Conservation (phyloP, 2,329 filamentous ascomycete genomes). For the Tolypocladium ophioglossoides region DNA sequence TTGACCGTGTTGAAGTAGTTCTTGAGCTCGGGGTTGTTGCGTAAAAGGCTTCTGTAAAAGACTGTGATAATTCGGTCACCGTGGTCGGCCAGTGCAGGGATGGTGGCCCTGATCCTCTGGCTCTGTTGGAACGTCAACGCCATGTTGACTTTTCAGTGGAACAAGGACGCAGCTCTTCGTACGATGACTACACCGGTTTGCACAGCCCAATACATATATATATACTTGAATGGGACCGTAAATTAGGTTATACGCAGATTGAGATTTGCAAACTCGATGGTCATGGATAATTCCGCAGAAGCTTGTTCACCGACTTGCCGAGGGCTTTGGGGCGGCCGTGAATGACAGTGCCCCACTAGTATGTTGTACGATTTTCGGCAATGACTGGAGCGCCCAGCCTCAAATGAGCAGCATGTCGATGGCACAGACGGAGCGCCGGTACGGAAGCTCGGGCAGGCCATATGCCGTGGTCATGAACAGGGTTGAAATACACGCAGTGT, state of each 20-base stretch:
- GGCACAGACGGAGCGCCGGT: too few relatives aligned
- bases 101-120: slow-evolving; percentile 57
- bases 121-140: slow-evolving; percentile 44
- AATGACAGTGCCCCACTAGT: not conserved
- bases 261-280: not conserved
- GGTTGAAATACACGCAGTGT: not conserved
- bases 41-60: slow-evolving; percentile 62
- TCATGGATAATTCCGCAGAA: not conserved
- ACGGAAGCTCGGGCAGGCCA: not conserved
- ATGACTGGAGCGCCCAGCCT: not conserved
- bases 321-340: not conserved
- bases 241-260: not conserved
- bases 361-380: not conserved
- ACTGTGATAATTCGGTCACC: slow-evolving; percentile 58
- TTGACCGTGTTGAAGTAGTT: slow-evolving; percentile 54
- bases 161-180: not conserved
- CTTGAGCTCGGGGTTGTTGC: slow-evolving; percentile 53
- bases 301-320: not conserved
- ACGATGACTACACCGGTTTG: not conserved
- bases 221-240: not conserved
- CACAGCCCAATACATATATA: not conserved
- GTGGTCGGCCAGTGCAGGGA: slow-evolving; percentile 57
- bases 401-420: not conserved
- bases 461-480: not conserved
- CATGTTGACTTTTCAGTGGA: slow-evolving; percentile 13